Evolutionary conservation across 805 yeast genomes (phyloP), one percentile per base, ranked within the genome.

Genomic region (Schizosaccharomyces osmophilus): DNA sequence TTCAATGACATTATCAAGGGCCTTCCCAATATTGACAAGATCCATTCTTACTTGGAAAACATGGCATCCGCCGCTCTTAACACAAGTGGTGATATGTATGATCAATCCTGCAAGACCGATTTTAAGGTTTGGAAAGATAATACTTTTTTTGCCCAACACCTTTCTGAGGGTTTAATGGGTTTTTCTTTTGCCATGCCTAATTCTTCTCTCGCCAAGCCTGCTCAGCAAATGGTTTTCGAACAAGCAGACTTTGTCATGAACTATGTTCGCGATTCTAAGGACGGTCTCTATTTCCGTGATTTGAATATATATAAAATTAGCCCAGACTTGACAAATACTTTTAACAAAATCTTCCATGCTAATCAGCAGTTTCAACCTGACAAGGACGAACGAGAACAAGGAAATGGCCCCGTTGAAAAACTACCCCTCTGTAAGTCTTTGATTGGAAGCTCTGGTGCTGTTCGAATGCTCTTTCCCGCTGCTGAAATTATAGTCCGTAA

Each of bases 31-130:
- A 51, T 51, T 26, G 57, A 24, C 31, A 22, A 13, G 5, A 22
- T 51, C 3, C 57, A 22, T 22, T 19, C 36, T 22, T 24, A 24
- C n/a, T 24, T 51, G 32, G 57, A 51, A 13, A 29, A 51, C 36
- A 29, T 29, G 57, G 57, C 36, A 1, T 9, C 11, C 11, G 57
- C 36, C 24, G 57, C 57, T 24, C 26, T 51, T 6, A 29, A 51
- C 36, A 51, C 57, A 9, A 51, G 5, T 24, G 36, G 59, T 80
- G 15, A 70, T 70, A 54, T 77, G 83, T 63, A 84, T 81, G 67
- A 71, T 81, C 66, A 73, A 76, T 51, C 79, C 78, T 72, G 79
- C 76, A 78, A 67, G 77, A 80, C 26, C 71, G 73, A 63, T 82
- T 81, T 69, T 73, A 73, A 64, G 68, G 73, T 59, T 75, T 78